These are phyloP conservation scores for Kwoniella sp. DNA, from an alignment of 768 basidiomycete genomes.

Conservation along the genomic window DNA sequence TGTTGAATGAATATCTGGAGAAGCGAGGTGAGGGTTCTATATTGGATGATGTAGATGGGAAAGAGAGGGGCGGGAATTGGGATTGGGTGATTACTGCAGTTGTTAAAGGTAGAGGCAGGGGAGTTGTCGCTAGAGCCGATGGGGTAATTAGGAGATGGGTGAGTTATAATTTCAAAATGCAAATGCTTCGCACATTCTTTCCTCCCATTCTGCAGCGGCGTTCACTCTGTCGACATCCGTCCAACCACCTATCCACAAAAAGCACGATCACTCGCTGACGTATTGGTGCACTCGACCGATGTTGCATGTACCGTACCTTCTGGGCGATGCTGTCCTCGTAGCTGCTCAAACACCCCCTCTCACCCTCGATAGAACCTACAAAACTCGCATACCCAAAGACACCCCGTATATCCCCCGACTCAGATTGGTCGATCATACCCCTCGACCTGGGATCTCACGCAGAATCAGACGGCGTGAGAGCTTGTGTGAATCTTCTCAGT, in stretches of 20 bases:
- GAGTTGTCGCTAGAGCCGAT: conserved; percentile 48
- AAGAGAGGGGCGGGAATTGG: conserved; percentile 34
- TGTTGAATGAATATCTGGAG: not conserved
- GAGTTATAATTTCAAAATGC: conserved; percentile 9
- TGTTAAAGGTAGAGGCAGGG: conserved; percentile 50
- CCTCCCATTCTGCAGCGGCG: not conserved
- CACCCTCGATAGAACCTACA: conserved; percentile 1
- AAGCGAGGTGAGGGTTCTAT: conserved; percentile 12
- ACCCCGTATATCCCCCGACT: conserved; percentile 30
- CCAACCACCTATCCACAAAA: no score
- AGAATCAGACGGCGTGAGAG: conserved; percentile 4
- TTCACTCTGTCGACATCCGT: no score
- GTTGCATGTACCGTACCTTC: no score
- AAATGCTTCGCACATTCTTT: not conserved
- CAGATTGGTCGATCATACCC: conserved; percentile 42
- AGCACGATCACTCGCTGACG: no score
- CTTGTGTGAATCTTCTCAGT: conserved; percentile 49
- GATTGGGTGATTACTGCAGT: conserved; percentile 48
- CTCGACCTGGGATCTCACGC: conserved; percentile 9
- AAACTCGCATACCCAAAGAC: conserved; percentile 22
- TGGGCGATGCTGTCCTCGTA: no score
- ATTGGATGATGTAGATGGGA: not conserved
- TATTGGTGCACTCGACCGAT: no score
- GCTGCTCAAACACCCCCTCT: conserved; percentile 19
- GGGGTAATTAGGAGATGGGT: conserved; percentile 47